Evolutionary conservation across 1,139 yeast genomes (phyloP).

Genomic region (Kodamaea ohmeri): DNA sequence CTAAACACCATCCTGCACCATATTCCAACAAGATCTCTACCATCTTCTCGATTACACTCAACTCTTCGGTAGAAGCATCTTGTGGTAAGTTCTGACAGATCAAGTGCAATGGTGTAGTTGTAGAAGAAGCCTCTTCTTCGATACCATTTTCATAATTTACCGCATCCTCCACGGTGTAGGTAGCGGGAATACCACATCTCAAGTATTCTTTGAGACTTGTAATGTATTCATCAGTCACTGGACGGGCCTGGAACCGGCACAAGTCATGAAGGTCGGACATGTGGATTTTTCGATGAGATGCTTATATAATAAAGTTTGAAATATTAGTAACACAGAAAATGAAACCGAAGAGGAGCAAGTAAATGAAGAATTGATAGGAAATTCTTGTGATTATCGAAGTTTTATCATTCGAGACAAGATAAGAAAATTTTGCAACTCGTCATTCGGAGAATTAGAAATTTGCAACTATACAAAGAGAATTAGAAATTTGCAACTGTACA

Average conservation of each 20-base stretch:
- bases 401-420: no score
- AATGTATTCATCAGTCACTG: slow-evolving; percentile 48
- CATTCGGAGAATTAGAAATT: no score
- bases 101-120: slow-evolving; percentile 76
- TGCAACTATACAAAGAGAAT: no score
- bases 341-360: background rate
- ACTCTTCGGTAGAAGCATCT: slow-evolving; percentile 44
- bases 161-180: slow-evolving; percentile 79
- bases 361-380: background rate
- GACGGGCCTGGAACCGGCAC: slow-evolving; percentile 55
- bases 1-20: slow-evolving; percentile 90
- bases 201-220: slow-evolving; percentile 45
- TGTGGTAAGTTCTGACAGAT: slow-evolving; percentile 53
- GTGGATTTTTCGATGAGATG: slow-evolving; percentile 1
- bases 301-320: no score
- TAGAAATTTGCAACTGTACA: no score
- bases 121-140: slow-evolving; percentile 40
- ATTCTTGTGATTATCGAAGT: no score
- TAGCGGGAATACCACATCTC: slow-evolving; percentile 70
- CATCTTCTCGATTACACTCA: slow-evolving; percentile 48
- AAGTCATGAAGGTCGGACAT: slow-evolving; percentile 75
- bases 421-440: no score
- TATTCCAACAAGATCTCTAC: slow-evolving; percentile 67
- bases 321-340: background rate
- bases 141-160: slow-evolving; percentile 47